A percentile compares a stretch with the other conserved stretches of the same genome.
Conservation (phyloP, 495 filamentous ascomycete species). For the Neurospora sp. region DNA sequence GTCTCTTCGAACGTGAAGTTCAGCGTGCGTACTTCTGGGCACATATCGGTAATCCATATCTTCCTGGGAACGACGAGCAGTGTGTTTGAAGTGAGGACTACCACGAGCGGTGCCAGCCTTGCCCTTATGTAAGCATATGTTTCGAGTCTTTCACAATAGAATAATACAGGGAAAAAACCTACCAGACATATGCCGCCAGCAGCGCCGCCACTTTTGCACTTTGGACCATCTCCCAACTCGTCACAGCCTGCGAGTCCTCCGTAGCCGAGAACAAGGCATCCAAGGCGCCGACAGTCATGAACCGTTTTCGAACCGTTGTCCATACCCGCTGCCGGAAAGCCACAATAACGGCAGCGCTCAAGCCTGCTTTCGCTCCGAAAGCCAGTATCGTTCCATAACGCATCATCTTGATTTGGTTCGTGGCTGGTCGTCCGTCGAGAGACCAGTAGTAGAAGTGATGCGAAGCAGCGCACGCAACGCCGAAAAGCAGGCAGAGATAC, state of each 20-base stretch:
- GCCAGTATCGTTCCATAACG: constrained; percentile 28
- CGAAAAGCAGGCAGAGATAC: constrained; percentile 23
- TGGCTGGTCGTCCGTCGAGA: constrained; percentile 19
- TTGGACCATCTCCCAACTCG: constrained; percentile 23
- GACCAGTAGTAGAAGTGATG: constrained; percentile 26
- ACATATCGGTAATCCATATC: neutral
- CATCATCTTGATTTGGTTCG: constrained; percentile 26
- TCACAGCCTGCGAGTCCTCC: constrained; percentile 19
- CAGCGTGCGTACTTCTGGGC: constrained; percentile 21
- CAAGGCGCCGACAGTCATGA: constrained; percentile 23
- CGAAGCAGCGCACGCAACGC: constrained; percentile 22
- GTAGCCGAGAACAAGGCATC: constrained; percentile 28
- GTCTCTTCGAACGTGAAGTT: constrained; percentile 28
- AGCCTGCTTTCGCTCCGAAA: constrained; percentile 26
- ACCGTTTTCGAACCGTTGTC: constrained; percentile 23
- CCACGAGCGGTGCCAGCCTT: constrained; percentile 23
- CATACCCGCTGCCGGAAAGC: constrained; percentile 28
- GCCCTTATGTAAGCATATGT: constrained; percentile 6
- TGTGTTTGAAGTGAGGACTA: constrained; percentile 29
- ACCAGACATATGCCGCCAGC: constrained; percentile 27
- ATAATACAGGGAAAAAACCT: neutral
- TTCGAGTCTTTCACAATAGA: neutral
- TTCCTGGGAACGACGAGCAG: constrained; percentile 17
- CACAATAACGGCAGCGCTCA: constrained; percentile 21
- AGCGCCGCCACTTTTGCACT: constrained; percentile 21